These are phyloP conservation scores for Gnaphalium uliginosum DNA, from an alignment of 129 eudicot genomes.

Conservation along the genomic window DNA sequence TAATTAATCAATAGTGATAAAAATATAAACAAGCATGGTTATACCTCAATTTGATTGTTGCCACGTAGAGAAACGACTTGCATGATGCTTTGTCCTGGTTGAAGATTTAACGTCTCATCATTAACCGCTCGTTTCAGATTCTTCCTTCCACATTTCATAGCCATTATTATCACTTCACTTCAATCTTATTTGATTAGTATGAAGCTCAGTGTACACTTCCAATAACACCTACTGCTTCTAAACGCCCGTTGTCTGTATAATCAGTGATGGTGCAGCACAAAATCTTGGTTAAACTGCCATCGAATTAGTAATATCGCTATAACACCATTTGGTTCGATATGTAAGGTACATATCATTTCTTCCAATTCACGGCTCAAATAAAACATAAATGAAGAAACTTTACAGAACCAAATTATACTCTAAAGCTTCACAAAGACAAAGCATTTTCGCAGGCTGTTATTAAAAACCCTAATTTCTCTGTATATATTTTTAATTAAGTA, in stretches of 20 bases:
- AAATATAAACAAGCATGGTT: not conserved
- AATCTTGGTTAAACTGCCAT: not conserved
- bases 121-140: conserved; percentile 68
- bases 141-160: conserved; percentile 74
- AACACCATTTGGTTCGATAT: not conserved
- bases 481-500: not conserved
- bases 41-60: conserved; percentile 80
- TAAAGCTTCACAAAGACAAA: not conserved
- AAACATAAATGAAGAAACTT: no score
- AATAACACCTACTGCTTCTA: not conserved
- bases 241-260: not conserved
- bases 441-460: not conserved
- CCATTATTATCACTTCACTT: not conserved
- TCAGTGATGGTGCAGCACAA: not conserved
- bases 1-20: not conserved
- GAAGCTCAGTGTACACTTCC: not conserved
- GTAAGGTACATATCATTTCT: not conserved
- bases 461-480: not conserved
- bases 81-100: conserved; percentile 67
- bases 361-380: not conserved
- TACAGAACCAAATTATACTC: not conserved
- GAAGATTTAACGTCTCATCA: conserved; percentile 50
- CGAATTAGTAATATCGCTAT: not conserved
- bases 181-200: not conserved
- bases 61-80: conserved; percentile 82